Evolutionary conservation across 2,329 filamentous ascomycete genomes (phyloP), one percentile per base, ranked within the genome.

Genomic region (Aspergillus ochraceus): DNA sequence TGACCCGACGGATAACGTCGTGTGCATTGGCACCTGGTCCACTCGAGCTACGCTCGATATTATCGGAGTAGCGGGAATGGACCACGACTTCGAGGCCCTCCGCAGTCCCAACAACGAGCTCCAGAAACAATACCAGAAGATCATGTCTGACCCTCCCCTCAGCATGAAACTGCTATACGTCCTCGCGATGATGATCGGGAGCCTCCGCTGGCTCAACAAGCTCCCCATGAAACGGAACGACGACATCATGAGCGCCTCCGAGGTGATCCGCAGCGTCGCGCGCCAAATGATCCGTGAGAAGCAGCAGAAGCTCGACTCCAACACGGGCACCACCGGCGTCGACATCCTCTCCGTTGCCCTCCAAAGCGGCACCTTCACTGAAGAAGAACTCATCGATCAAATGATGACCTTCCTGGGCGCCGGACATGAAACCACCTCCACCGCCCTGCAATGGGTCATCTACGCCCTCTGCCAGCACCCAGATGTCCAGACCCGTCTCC

Each of bases 361-460:
- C 52, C 84, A 88, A 71, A 91, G 87, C 45, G 90, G 90, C 51
- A 86, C 82, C 6, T 95, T 96, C 76, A 84, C 79, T 12, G 90
- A 95, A 63, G 89, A 92, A 52, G 87, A 91, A 61, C 84, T 96
- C n/a, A 85, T 92, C 39, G 90, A 95, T 73, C 92, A 96, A 76
- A 84, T 95, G 71, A 95, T 96, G 90, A 96, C 91, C 0, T 95
- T 96, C 79, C 84, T 96, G 5, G 89, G 89, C 0, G 92, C 92
- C 0, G 89, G 88, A 22, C 91, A 94, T 73, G 90, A 94, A 76
- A 94, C 91, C 1, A 93, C 90, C 0, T 86, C 91, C 1, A 84
- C 87, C 1, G 83, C 90, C 19, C 81, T 95, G 71, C 89, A 88
- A n/a, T 94, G 90, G 89, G 84, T 88, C 3, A 76, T 87, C 8